A percentile compares a stretch with the other conserved stretches of the same genome.
Evolutionary conservation across 176 grass and related monocot species (phyloP).

Genomic region (Carex scoparia): DNA sequence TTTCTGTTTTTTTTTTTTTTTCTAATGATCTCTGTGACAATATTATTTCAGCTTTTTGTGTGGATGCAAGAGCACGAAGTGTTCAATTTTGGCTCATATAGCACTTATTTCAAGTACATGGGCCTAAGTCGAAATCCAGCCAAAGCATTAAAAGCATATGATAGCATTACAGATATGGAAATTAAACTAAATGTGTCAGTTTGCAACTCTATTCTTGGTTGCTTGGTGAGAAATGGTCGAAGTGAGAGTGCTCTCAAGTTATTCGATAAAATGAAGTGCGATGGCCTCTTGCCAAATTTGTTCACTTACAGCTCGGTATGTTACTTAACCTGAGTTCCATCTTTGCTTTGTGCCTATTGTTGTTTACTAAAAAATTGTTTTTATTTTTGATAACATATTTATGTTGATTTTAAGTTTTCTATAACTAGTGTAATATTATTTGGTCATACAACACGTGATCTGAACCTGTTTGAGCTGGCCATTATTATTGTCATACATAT

Average conservation of each 20-base stretch:
- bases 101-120: conserved; percentile 89
- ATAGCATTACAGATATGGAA: conserved; percentile 41
- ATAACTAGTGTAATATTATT: neutral
- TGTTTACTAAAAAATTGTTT: neutral
- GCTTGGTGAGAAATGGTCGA: conserved; percentile 74
- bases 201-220: conserved; percentile 89
- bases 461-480: neutral
- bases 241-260: conserved; percentile 71
- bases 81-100: conserved; percentile 71
- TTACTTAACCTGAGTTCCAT: conserved; percentile 13
- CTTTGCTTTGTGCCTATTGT: neutral
- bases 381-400: neutral
- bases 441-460: neutral
- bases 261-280: conserved; percentile 70
- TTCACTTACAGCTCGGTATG: conserved; percentile 91
- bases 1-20: neutral
- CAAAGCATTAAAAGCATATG: conserved; percentile 51
- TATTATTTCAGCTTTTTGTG: conserved; percentile 63
- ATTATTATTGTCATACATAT: neutral
- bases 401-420: neutral
- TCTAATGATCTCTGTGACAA: neutral
- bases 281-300: conserved; percentile 69
- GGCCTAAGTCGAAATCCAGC: conserved; percentile 54
- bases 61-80: conserved; percentile 68
- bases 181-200: conserved; percentile 56